A percentile compares a stretch with the other conserved stretches of the same genome.
These are phyloP conservation scores for Fusarium setosum DNA, from an alignment of 2,329 filamentous ascomycete species.

Conservation along the genomic window DNA sequence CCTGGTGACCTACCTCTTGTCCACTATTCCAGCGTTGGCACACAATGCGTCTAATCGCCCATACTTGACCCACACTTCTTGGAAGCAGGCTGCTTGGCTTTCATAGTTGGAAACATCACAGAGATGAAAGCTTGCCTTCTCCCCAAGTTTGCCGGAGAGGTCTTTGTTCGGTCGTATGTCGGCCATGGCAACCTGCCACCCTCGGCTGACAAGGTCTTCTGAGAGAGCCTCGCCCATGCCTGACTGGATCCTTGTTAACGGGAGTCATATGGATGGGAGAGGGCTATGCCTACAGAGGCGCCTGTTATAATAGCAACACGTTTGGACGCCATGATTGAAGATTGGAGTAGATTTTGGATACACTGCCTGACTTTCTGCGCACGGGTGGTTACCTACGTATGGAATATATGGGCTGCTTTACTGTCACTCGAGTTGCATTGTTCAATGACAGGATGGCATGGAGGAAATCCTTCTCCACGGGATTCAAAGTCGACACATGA, in stretches of 20 bases:
- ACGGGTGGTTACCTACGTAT: too few relatives aligned
- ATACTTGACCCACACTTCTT: conserved; percentile 54
- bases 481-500: too few relatives aligned
- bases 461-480: too few relatives aligned
- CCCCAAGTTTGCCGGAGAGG: conserved; percentile 48
- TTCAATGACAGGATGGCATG: too few relatives aligned
- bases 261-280: too few relatives aligned
- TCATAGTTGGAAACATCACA: conserved; percentile 60
- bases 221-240: conserved; percentile 59
- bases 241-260: conserved; percentile 46
- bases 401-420: too few relatives aligned
- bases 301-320: too few relatives aligned
- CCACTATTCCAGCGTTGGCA: conserved; percentile 63
- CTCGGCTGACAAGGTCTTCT: conserved; percentile 39
- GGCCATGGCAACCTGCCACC: conserved; percentile 50
- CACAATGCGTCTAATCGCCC: conserved; percentile 60
- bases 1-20: conserved; percentile 40
- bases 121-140: conserved; percentile 54
- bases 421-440: too few relatives aligned
- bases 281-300: too few relatives aligned
- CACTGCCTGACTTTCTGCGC: too few relatives aligned
- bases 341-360: too few relatives aligned
- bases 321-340: too few relatives aligned
- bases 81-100: conserved; percentile 56
- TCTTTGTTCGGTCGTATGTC: conserved; percentile 49